These are phyloP conservation scores for Colletotrichum sp. DNA, from an alignment of 2,329 filamentous ascomycete species.

Conservation along the genomic window DNA sequence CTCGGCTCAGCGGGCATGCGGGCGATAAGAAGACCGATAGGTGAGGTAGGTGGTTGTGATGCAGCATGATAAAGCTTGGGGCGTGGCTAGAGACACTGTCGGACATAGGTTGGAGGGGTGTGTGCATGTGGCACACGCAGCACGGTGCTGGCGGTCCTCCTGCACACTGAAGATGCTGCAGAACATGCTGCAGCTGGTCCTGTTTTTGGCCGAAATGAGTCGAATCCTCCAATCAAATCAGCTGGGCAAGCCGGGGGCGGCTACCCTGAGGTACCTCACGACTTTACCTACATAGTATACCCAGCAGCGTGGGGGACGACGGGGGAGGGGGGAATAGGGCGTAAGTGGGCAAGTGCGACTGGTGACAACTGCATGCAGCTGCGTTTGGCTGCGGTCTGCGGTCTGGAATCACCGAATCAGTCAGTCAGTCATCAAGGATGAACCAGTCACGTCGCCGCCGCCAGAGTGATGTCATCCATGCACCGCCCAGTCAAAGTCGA, in stretches of 20 bases:
- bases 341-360: background rate
- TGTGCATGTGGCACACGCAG: background rate
- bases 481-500: background rate
- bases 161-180: background rate
- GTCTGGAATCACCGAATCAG: background rate
- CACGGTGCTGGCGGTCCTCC: background rate
- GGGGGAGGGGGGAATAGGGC: background rate
- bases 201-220: background rate
- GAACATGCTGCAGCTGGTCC: background rate
- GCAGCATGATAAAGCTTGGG: slow-evolving; percentile 18
- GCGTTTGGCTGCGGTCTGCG: background rate
- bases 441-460: background rate
- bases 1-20: background rate
- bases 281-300: background rate
- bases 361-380: background rate
- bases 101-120: background rate
- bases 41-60: background rate
- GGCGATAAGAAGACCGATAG: background rate
- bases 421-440: background rate
- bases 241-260: background rate
- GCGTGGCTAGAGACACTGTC: background rate
- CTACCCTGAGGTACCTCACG: background rate
- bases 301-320: background rate
- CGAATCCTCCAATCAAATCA: background rate
- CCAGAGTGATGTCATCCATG: background rate